Evolutionary conservation across 805 yeast genomes (phyloP).

Genomic region (Lachancea sp.): DNA sequence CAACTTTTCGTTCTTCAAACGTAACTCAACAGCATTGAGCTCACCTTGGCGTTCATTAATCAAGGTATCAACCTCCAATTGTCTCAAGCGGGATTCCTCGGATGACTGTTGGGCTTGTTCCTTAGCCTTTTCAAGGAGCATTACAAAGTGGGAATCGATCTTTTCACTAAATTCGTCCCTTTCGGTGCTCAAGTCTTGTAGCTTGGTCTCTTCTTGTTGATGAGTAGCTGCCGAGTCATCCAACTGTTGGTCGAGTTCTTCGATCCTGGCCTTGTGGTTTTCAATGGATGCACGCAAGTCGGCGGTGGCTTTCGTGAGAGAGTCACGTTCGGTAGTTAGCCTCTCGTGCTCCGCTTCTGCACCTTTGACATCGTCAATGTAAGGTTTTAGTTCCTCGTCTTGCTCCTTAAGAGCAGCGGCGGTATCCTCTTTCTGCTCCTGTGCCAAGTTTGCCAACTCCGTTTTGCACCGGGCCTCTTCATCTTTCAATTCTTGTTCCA

Average conservation of each 20-base stretch:
- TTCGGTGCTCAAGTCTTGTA: conserved; percentile 29
- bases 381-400: conserved; percentile 36
- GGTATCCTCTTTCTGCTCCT: conserved; percentile 27
- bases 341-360: conserved; percentile 34
- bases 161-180: conserved; percentile 26
- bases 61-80: conserved; percentile 35
- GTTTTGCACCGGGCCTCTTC: conserved; percentile 19
- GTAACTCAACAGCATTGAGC: conserved; percentile 32
- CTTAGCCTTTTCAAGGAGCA: conserved; percentile 31
- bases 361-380: conserved; percentile 37
- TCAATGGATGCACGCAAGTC: conserved; percentile 33
- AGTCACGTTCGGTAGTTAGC: conserved; percentile 34
- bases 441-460: conserved; percentile 25
- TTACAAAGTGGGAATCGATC: conserved; percentile 19
- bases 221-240: conserved; percentile 26
- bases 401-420: conserved; percentile 29
- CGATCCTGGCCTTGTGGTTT: conserved; percentile 33
- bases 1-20: conserved; percentile 34
- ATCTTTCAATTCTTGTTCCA: conserved; percentile 35
- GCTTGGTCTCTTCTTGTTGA: conserved; percentile 29
- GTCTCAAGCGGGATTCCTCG: conserved; percentile 34
- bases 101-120: conserved; percentile 33
- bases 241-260: conserved; percentile 31
- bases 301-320: conserved; percentile 38
- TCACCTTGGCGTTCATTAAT: conserved; percentile 35